Evolutionary conservation across 2,329 filamentous ascomycete species (phyloP), one percentile per base, ranked within the genome.

Genomic region (Acrocalymma vagum): DNA sequence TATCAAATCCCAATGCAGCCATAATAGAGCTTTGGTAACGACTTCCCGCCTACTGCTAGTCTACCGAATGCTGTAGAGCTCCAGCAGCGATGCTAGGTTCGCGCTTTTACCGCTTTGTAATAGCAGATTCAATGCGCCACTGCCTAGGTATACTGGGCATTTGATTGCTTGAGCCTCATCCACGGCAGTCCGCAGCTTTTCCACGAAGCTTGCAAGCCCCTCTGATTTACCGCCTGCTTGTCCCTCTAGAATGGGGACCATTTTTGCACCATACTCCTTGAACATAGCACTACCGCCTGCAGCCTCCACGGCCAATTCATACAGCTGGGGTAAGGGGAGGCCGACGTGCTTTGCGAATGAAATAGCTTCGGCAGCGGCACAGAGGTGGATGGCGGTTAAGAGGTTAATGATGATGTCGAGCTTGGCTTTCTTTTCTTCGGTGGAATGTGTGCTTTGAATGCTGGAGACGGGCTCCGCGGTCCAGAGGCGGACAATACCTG

Each of bases 401-500:
- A 71, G 60, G 30, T 63, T 46, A 15, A 60, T 42, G 22, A 70
- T 59, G 6, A 74, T 69, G 14, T 69, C 60, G n/a, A 67, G 49
- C 21, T 63, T 66, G 10, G 56, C 42, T 21, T 59, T 29, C 37
- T 69, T 64, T 11, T 65, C 60, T 23, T 53, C 44, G 7, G 49
- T 45, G 0, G 61, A 57, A 11, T 62, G 40, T 1, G 35, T 47
- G 37, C 39, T 49, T 29, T 59, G 44, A 29, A 69, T 63, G 43
- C 42, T 58, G 6, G 59, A 49, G 9, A 78, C 68, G 1, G 76
- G 69, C 0, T 71, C 63, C 0, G 62, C 42, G 0, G 59, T 67
- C 65, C 82, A 83, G 33, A 82, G 72, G 36, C 79, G 78, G 11
- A 83, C 78, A 53, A 82, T 71, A 9, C 77, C 74, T 2, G 79